Percentiles rank a stretch among this genome's conserved stretches.
These are phyloP conservation scores for Thermochaetoides thermophila DNA, from an alignment of 495 filamentous ascomycete genomes.

Conservation along the genomic window DNA sequence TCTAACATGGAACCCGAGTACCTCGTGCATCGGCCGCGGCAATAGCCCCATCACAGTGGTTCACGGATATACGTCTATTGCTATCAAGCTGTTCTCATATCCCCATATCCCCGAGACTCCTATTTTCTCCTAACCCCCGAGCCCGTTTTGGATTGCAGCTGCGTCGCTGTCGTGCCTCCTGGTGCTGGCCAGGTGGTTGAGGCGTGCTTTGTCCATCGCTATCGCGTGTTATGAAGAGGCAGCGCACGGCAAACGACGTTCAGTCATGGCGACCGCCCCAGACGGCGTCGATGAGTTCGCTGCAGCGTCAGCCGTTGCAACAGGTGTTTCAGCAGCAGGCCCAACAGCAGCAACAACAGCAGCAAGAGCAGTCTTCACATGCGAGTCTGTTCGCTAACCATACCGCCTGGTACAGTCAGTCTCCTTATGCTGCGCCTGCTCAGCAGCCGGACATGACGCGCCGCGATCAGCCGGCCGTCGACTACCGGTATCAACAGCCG, in stretches of 20 bases:
- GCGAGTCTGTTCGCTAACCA: conserved; percentile 25
- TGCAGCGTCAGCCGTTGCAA: conserved; percentile 17
- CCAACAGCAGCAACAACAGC: conserved; percentile 10
- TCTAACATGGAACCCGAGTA: too few relatives aligned
- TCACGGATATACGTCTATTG: too few relatives aligned
- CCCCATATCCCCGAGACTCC: too few relatives aligned
- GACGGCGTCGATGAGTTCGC: conserved; percentile 19
- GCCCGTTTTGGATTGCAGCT: conserved; percentile 3
- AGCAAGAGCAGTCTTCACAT: conserved; percentile 7
- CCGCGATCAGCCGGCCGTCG: too few relatives aligned
- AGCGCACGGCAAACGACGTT: conserved; percentile 16
- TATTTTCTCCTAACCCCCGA: neutral
- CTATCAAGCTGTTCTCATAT: too few relatives aligned
- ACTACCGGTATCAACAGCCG: too few relatives aligned
- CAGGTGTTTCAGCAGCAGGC: too few relatives aligned
- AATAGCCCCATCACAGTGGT: too few relatives aligned
- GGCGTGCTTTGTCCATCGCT: conserved; percentile 6
- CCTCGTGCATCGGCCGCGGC: too few relatives aligned
- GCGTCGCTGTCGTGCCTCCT: conserved; percentile 14
- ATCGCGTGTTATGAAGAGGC: conserved; percentile 20
- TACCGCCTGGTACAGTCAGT: conserved; percentile 15
- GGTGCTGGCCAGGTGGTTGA: conserved; percentile 18
- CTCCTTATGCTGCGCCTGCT: conserved; percentile 17
- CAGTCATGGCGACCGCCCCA: conserved; percentile 21
- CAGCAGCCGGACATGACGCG: too few relatives aligned